Conservation (phyloP, 2,329 filamentous ascomycete genomes). For the Pseudofabraea citricarpa region DNA sequence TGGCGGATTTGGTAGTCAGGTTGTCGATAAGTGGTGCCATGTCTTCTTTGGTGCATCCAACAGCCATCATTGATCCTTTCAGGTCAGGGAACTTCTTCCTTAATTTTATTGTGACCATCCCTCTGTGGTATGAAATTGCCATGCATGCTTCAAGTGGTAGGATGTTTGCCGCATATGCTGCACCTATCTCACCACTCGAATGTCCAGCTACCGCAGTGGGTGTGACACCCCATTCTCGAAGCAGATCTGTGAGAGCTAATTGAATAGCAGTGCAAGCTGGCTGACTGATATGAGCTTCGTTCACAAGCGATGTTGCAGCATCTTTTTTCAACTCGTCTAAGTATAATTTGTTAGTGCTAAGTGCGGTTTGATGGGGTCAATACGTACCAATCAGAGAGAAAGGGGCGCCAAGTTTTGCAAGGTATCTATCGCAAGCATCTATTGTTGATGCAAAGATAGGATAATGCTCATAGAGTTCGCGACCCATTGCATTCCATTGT, state of each 20-base stretch:
- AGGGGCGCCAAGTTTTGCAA: constrained; percentile 20
- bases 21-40: constrained; percentile 30
- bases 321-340: constrained; percentile 19
- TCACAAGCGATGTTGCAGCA: constrained; percentile 14
- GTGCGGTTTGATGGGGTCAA: not conserved
- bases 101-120: constrained; percentile 4
- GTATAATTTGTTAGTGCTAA: constrained; percentile 6
- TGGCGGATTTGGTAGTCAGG: not conserved
- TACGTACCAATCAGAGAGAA: constrained; percentile 18
- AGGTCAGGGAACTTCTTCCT: constrained; percentile 7
- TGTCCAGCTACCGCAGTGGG: constrained; percentile 23
- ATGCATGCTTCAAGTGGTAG: constrained; percentile 18
- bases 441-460: constrained; percentile 17
- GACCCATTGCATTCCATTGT: constrained; percentile 23
- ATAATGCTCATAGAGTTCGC: constrained; percentile 18
- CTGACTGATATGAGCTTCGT: constrained; percentile 25
- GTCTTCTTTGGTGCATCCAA: constrained; percentile 25
- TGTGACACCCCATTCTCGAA: constrained; percentile 16
- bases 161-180: constrained; percentile 22
- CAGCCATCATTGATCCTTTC: constrained; percentile 47
- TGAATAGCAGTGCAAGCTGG: constrained; percentile 31
- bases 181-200: constrained; percentile 26
- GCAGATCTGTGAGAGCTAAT: constrained; percentile 26
- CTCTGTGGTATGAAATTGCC: constrained; percentile 23
- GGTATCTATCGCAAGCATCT: constrained; percentile 26